Percentiles rank a stretch among this genome's conserved stretches.
phyloP scores from a whole-genome alignment of 768 basidiomycete genomes.

The Mycena epipterygia region DNA sequence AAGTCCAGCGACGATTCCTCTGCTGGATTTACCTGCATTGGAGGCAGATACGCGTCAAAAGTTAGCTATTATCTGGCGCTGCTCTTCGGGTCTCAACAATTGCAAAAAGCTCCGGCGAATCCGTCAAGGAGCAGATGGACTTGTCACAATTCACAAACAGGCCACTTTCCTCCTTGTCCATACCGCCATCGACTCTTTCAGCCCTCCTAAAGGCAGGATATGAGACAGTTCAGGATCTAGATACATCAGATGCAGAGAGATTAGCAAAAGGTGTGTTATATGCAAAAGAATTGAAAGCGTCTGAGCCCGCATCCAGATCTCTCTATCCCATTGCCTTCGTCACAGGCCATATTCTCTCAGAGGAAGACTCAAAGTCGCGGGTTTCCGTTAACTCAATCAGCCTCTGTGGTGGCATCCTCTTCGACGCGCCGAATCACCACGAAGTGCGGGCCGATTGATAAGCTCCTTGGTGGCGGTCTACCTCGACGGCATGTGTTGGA shows the following conservation, averaged over 20 bases:
- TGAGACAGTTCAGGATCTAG: constrained; percentile 68
- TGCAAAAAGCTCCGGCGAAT: no score
- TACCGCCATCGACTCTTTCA: constrained; percentile 60
- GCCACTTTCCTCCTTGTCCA: constrained; percentile 60
- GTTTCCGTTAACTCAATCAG: constrained; percentile 67
- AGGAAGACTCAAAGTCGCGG: constrained; percentile 49
- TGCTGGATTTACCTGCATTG: no score
- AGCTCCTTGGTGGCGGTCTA: constrained; percentile 74
- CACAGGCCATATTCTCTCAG: constrained; percentile 60
- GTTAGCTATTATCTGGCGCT: no score
- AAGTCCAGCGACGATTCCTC: no score
- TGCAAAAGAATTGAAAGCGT: background rate
- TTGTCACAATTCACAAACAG: constrained; percentile 52
- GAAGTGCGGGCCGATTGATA: constrained; percentile 65
- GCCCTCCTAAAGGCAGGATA: constrained; percentile 69
- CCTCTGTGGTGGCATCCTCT: constrained; percentile 56
- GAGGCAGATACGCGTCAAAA: no score
- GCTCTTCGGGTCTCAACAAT: no score
- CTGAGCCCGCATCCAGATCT: constrained; percentile 58
- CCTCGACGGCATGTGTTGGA: constrained; percentile 74
- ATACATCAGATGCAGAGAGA: constrained; percentile 55
- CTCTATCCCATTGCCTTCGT: constrained; percentile 58
- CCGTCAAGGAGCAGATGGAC: background rate
- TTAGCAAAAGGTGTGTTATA: constrained; percentile 61
- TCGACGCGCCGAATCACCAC: constrained; percentile 53